These are phyloP conservation scores for Brasenia schreberi DNA, from an alignment of 164 flowering plant genomes.

Conservation along the genomic window DNA sequence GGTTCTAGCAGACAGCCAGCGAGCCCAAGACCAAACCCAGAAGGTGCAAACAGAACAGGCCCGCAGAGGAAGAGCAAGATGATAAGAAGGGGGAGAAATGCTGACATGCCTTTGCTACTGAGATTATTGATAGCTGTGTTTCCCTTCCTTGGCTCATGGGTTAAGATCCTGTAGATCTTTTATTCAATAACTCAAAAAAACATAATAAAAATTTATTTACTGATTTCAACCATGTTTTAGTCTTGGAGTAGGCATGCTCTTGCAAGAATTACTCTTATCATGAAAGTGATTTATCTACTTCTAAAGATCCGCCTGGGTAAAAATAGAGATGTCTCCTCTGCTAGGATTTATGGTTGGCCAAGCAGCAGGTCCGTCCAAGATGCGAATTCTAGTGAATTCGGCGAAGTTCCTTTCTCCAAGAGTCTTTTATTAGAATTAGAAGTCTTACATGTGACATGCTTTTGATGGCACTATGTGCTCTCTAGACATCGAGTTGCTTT, in stretches of 20 bases:
- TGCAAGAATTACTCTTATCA: neutral
- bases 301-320: no score
- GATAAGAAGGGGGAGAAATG: slow-evolving; percentile 23
- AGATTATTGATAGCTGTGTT: slow-evolving; percentile 61
- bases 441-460: no score
- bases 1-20: slow-evolving; percentile 10
- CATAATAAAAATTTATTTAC: neutral
- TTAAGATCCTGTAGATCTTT: slow-evolving; percentile 24
- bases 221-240: neutral
- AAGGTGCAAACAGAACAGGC: slow-evolving; percentile 2
- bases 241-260: neutral
- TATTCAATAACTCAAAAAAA: neutral
- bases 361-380: no score
- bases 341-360: no score
- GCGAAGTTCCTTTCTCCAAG: no score
- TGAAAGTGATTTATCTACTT: neutral
- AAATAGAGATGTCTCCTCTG: no score
- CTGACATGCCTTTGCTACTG: slow-evolving; percentile 42
- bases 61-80: slow-evolving; percentile 21
- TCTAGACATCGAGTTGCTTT: no score
- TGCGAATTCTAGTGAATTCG: no score
- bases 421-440: no score
- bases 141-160: slow-evolving; percentile 79
- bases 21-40: slow-evolving; percentile 4
- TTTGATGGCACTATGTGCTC: no score